Conservation (phyloP, 129 eudicot species). For the Logfia minima region DNA sequence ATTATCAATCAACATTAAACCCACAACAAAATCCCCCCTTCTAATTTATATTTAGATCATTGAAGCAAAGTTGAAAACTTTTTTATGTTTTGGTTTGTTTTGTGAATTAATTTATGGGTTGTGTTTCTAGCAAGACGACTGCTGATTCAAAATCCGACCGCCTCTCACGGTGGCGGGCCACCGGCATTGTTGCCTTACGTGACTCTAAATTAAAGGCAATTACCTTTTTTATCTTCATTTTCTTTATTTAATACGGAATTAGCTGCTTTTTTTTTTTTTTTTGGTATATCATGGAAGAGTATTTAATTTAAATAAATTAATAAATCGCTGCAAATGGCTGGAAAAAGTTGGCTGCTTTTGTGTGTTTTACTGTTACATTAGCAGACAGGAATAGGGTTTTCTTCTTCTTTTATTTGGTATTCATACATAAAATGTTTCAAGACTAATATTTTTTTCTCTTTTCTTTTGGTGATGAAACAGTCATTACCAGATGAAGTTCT, state of each 20-base stretch:
- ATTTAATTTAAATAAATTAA: not conserved
- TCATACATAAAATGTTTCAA: not conserved
- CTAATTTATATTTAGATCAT: not conserved
- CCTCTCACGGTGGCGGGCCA: constrained; percentile 82
- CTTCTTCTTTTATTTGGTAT: not conserved
- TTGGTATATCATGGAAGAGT: not conserved
- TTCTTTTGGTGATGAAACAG: constrained; percentile 39
- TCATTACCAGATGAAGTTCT: constrained; percentile 80
- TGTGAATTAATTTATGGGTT: constrained; percentile 56
- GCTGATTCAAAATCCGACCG: constrained; percentile 70
- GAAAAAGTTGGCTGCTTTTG: not conserved
- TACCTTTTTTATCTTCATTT: constrained; percentile 1
- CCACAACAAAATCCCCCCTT: not conserved
- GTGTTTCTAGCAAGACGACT: constrained; percentile 50
- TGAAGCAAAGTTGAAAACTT: not conserved
- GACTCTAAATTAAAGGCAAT: constrained; percentile 87
- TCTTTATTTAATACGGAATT: not conserved
- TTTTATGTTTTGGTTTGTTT: not conserved
- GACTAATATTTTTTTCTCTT: not conserved
- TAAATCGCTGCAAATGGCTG: not conserved
- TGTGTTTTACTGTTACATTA: constrained; percentile 21
- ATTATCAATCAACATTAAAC: not conserved
- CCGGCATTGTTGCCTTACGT: constrained; percentile 91
- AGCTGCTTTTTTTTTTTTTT: not conserved
- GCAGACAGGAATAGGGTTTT: not conserved